A percentile compares a stretch with the other conserved stretches of the same genome.
Evolutionary conservation across 2,329 filamentous ascomycete species (phyloP).

Genomic region (Stachybotrys elegans): DNA sequence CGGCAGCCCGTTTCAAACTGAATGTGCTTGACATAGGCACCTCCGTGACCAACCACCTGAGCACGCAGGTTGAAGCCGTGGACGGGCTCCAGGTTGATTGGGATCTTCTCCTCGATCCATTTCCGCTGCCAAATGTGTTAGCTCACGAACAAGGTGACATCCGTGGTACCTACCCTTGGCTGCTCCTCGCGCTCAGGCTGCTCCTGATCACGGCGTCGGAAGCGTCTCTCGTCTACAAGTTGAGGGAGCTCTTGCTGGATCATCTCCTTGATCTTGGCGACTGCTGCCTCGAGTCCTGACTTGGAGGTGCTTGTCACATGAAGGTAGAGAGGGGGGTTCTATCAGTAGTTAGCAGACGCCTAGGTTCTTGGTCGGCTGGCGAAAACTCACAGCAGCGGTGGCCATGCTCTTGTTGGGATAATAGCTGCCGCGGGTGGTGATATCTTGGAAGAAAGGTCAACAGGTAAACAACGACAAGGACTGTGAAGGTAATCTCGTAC

Average conservation of each 20-base stretch:
- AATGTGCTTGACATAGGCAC: constrained; percentile 96
- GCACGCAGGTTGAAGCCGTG: constrained; percentile 94
- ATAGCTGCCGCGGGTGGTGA: constrained; percentile 95
- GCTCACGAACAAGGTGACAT: too few relatives aligned
- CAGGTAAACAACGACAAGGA: constrained; percentile 42
- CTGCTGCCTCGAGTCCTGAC: constrained; percentile 82
- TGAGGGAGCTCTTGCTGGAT: constrained; percentile 96
- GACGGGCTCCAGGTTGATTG: constrained; percentile 83
- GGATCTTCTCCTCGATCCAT: constrained; percentile 97
- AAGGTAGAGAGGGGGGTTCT: constrained; percentile 92
- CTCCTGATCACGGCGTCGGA: constrained; percentile 73
- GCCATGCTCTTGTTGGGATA: constrained; percentile 98
- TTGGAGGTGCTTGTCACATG: constrained; percentile 93
- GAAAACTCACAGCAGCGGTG: constrained; percentile 71
- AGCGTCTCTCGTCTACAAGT: constrained; percentile 88
- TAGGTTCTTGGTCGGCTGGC: neutral
- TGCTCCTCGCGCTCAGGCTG: constrained; percentile 89
- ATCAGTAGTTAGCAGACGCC: neutral
- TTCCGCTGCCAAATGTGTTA: too few relatives aligned
- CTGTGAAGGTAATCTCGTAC: constrained; percentile 63
- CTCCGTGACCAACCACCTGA: constrained; percentile 90
- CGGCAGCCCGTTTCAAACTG: constrained; percentile 92
- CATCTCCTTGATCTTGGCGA: constrained; percentile 84
- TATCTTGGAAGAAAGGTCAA: constrained; percentile 75
- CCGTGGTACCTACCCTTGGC: constrained; percentile 61